Conservation (phyloP, 768 basidiomycete genomes). For the Krasilnikovozyma curviuscula region DNA sequence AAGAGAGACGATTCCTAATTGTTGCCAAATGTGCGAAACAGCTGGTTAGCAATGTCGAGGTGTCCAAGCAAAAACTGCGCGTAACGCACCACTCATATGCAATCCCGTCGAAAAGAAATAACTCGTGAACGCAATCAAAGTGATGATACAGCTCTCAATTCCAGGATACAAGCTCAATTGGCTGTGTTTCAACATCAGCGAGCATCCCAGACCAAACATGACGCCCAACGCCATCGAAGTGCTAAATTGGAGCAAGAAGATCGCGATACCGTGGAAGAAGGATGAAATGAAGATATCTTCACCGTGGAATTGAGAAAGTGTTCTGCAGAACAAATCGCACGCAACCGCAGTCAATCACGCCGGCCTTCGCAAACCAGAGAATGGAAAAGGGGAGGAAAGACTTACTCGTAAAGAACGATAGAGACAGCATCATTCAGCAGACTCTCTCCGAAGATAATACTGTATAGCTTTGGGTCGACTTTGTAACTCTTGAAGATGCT, state of each 20-base stretch:
- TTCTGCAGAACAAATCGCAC: constrained; percentile 34
- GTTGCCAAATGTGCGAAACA: background rate
- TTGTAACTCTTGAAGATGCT: constrained; percentile 98
- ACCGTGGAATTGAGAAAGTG: constrained; percentile 77
- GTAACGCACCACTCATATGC: constrained; percentile 41
- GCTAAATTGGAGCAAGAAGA: constrained; percentile 87
- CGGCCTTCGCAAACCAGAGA: background rate
- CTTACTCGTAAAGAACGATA: constrained; percentile 99
- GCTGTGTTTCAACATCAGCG: constrained; percentile 84
- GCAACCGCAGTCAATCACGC: background rate
- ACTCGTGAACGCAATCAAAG: constrained; percentile 82
- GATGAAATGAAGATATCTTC: constrained; percentile 62
- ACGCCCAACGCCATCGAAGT: constrained; percentile 90
- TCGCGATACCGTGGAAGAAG: constrained; percentile 88
- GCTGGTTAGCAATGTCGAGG: constrained; percentile 23
- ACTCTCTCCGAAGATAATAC: constrained; percentile 91
- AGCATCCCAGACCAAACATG: constrained; percentile 71
- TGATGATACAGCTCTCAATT: constrained; percentile 91
- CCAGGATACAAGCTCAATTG: constrained; percentile 57
- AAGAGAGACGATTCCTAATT: constrained; percentile 71
- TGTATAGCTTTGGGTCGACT: constrained; percentile 94
- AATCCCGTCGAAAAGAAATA: constrained; percentile 98
- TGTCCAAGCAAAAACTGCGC: background rate
- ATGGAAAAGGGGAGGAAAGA: background rate
- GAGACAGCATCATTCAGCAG: constrained; percentile 95